Evolutionary conservation across 306 rosid species (phyloP), one percentile per base, ranked within the genome.

Genomic region (Quercus variabilis): DNA sequence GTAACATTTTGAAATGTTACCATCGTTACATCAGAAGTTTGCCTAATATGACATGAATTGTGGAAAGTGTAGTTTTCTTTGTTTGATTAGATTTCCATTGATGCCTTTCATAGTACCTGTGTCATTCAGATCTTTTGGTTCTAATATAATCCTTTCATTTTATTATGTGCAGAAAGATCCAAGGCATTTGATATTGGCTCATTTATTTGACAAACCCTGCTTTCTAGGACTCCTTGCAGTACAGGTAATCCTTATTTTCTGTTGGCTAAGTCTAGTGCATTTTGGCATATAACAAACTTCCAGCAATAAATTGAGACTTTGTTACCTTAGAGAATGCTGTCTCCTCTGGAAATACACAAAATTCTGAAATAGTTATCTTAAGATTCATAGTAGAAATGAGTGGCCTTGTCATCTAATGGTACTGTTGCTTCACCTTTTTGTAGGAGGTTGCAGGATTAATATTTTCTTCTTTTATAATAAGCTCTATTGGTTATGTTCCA

Each of bases 181-280:
- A 25, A 92, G 87, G 91, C 94, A 94, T 83, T 80, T 90, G 56
- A 5, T 88, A 76, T 82, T 94, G 83, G 98, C 98, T 56, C 94
- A 92, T 83, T 91, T 94, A 55, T 94, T 92, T 38, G 97, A 92
- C 84, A 94, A 94, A 73, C 98, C 98, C 3, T 94, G 97, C 85
- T 94, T 94, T 83, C 81, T 92, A 43, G 98, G 98, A 65, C 3
- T 90, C 76, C 95, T 94, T 79, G 97, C 98, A 35, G 84, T 94
- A 23, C 86, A 94, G 95, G 98, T 94, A 88, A 57, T 46, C 79
- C 28, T 46, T 49, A 14, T 54, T 69, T 78, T 71, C 17, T 20
- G 21, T 70, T 38, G 31, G 26, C 18, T 59, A 13, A 28, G 5
- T 77, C 14, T 68, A 15, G 17, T 25, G 26, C 30, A 23, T 25